A percentile compares a stretch with the other conserved stretches of the same genome.
Conservation (phyloP, 192 early-diverging fungal genomes). For the Phycomyces blakesleeanus region DNA sequence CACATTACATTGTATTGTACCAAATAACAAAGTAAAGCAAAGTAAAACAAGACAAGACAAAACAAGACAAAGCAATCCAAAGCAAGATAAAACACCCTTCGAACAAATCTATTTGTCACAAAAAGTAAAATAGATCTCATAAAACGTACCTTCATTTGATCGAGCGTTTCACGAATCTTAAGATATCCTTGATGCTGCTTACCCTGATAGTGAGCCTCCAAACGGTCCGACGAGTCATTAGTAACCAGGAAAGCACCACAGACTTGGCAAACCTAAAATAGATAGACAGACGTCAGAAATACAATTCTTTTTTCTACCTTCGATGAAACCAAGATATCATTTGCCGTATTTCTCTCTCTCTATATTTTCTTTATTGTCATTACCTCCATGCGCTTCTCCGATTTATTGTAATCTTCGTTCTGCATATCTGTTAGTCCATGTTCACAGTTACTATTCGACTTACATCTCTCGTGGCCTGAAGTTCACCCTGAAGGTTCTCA, state of each 20-base stretch:
- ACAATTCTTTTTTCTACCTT: neutral
- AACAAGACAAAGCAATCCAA: no score
- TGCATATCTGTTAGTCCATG: conserved; percentile 4
- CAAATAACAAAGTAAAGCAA: no score
- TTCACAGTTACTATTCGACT: conserved; percentile 7
- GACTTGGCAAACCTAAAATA: conserved; percentile 61
- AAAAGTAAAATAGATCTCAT: neutral
- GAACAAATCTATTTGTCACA: neutral
- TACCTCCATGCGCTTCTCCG: conserved; percentile 69
- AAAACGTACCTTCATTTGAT: conserved; percentile 54
- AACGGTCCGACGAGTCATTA: conserved; percentile 75
- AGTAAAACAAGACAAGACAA: no score
- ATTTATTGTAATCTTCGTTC: conserved; percentile 30
- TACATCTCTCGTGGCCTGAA: conserved; percentile 54
- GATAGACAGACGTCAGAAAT: neutral
- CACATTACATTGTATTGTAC: no score
- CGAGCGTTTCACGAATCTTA: conserved; percentile 69
- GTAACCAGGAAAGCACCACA: conserved; percentile 82
- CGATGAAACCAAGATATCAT: neutral
- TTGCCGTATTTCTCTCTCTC: no score
- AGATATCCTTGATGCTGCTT: conserved; percentile 84
- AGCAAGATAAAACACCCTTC: no score
- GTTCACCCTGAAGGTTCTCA: conserved; percentile 64
- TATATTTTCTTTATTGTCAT: neutral
- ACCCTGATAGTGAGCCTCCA: conserved; percentile 79